A percentile compares a stretch with the other conserved stretches of the same genome.
Conservation (phyloP, 305 asterid species). For the Plantago coronopus region DNA sequence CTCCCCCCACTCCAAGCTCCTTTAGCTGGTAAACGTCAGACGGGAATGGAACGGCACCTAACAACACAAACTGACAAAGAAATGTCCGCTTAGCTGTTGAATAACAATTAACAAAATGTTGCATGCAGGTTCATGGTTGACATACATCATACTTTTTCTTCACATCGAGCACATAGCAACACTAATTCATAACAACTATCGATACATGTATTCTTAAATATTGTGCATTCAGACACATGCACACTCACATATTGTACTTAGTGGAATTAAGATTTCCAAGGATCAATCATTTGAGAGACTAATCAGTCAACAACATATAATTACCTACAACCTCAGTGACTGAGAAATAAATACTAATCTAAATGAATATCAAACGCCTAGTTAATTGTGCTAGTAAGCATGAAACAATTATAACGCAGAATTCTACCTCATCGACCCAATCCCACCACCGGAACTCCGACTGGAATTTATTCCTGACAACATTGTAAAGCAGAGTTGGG, state of each 20-base stretch:
- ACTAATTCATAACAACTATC: no score
- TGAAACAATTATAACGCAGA: neutral
- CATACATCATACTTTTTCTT: no score
- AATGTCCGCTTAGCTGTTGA: constrained; percentile 1
- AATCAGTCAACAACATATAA: no score
- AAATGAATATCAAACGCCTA: neutral
- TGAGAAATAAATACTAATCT: no score
- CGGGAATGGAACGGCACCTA: constrained; percentile 72
- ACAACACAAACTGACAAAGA: constrained; percentile 44
- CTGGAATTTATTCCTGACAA: constrained; percentile 56
- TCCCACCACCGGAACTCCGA: constrained; percentile 67
- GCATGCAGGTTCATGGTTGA: neutral
- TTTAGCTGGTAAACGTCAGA: constrained; percentile 49
- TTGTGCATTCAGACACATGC: no score
- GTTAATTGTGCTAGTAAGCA: no score
- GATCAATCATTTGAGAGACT: no score
- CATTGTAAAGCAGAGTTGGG: constrained; percentile 57
- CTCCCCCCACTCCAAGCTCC: constrained; percentile 55
- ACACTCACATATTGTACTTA: no score
- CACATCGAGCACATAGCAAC: no score
- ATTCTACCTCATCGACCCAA: constrained; percentile 61
- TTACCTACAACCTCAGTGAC: no score
- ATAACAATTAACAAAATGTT: neutral
- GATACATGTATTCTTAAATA: no score
- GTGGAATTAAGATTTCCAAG: no score